A percentile compares a stretch with the other conserved stretches of the same genome.
These are phyloP conservation scores for Daldinia decipiens DNA, from an alignment of 495 filamentous ascomycete genomes.

Conservation along the genomic window DNA sequence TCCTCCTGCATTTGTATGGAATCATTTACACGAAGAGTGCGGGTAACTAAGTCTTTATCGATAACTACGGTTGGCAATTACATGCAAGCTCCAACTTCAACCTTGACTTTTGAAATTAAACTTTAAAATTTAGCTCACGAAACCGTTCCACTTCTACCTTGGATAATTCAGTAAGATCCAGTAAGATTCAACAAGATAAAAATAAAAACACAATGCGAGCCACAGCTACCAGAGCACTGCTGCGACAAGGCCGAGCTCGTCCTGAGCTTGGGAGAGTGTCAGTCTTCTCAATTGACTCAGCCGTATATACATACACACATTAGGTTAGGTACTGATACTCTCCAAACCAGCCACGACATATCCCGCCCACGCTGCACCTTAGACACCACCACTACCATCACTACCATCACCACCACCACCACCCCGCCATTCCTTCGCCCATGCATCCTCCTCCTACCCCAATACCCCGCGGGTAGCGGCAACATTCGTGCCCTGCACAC, in stretches of 20 bases:
- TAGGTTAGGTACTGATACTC: constrained; percentile 2
- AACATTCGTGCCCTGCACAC: constrained; percentile 1
- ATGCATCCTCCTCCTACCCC: background rate
- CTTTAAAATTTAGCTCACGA: constrained; percentile 21
- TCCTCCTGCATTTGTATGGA: background rate
- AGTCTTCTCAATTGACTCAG: constrained; percentile 35
- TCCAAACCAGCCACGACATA: constrained; percentile 31
- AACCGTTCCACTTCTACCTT: background rate
- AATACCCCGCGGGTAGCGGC: background rate
- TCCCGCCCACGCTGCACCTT: background rate
- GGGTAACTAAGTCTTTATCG: too few species aligned
- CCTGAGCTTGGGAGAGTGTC: constrained; percentile 26
- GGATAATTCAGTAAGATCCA: too few species aligned
- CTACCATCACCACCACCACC: background rate
- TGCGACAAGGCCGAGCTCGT: constrained; percentile 29
- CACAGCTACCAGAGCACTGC: constrained; percentile 29
- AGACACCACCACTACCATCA: background rate
- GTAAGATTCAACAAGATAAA: too few species aligned
- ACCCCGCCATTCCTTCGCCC: constrained; percentile 1
- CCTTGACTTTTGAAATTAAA: background rate
- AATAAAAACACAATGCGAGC: constrained; percentile 14
- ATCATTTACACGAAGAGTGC: too few species aligned
- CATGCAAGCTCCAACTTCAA: too few species aligned
- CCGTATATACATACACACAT: background rate
- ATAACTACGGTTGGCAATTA: too few species aligned